These are phyloP conservation scores for Diaporthe velutina DNA, from an alignment of 2,329 filamentous ascomycete species.

Conservation along the genomic window DNA sequence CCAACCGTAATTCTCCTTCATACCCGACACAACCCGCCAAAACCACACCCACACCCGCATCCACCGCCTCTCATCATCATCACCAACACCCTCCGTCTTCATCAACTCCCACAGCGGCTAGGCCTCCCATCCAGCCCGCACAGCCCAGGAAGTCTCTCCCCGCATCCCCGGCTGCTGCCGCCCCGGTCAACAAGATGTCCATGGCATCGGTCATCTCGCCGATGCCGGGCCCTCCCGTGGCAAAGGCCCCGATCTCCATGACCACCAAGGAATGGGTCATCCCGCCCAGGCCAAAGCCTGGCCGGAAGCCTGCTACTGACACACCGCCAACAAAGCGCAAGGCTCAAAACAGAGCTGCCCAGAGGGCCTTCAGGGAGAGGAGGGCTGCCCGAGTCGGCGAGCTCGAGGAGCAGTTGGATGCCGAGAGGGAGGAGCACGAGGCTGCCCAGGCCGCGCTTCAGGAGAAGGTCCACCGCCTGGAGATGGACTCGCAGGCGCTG, in stretches of 20 bases:
- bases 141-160: constrained; percentile 38
- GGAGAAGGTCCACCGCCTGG: constrained; percentile 70
- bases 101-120: not conserved
- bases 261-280: constrained; percentile 90
- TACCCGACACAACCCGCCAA: constrained; percentile 26
- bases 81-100: not conserved
- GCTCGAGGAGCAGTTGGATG: constrained; percentile 75
- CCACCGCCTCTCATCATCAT: constrained; percentile 26
- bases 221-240: constrained; percentile 53
- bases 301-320: constrained; percentile 92
- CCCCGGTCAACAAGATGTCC: constrained; percentile 56
- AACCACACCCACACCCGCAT: constrained; percentile 24
- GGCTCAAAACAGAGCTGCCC: constrained; percentile 92
- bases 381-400: constrained; percentile 87
- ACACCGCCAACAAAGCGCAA: constrained; percentile 94
- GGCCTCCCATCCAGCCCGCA: constrained; percentile 36
- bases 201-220: constrained; percentile 63
- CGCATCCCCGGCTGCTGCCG: constrained; percentile 28
- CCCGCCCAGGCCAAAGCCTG: constrained; percentile 87
- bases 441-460: constrained; percentile 69
- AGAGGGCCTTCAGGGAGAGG: constrained; percentile 90
- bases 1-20: constrained; percentile 16
- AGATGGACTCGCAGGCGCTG: constrained; percentile 76
- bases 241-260: constrained; percentile 66
- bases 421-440: constrained; percentile 69